phyloP scores from a whole-genome alignment of 257 asterid species.

The Ocimum tenuiflorum region DNA sequence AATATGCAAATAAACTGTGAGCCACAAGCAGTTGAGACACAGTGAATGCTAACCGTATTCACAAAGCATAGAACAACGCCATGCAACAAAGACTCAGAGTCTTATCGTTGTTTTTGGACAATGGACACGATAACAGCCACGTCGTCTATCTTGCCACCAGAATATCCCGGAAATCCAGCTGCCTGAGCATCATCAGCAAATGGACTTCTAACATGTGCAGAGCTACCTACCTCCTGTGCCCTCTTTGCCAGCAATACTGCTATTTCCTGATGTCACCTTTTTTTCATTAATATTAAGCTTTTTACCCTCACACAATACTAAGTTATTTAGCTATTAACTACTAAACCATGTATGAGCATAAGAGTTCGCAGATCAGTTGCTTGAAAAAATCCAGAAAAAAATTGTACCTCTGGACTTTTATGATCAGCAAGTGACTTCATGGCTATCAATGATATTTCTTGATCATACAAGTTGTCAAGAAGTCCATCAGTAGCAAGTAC shows the following conservation, averaged over 20 bases:
- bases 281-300: background rate
- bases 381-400: background rate
- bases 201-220: constrained; percentile 50
- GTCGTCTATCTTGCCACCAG: constrained; percentile 77
- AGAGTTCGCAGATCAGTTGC: too few relatives aligned
- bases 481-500: constrained; percentile 75
- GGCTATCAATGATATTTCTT: constrained; percentile 52
- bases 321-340: too few relatives aligned
- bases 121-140: constrained; percentile 73
- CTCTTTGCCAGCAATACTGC: constrained; percentile 55
- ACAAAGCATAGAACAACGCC: too few relatives aligned
- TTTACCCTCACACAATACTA: background rate
- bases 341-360: background rate
- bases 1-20: background rate
- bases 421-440: constrained; percentile 42
- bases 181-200: constrained; percentile 76
- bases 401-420: constrained; percentile 44
- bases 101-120: constrained; percentile 33
- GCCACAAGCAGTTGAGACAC: background rate
- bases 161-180: constrained; percentile 51
- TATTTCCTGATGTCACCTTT: constrained; percentile 40
- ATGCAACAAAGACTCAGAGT: background rate
- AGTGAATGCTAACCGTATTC: constrained; percentile 19
- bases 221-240: constrained; percentile 61
- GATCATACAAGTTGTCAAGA: constrained; percentile 67